Evolutionary conservation across 495 filamentous ascomycete species (phyloP), one percentile per base, ranked within the genome.

Genomic region (Penicillium bovifimosum): DNA sequence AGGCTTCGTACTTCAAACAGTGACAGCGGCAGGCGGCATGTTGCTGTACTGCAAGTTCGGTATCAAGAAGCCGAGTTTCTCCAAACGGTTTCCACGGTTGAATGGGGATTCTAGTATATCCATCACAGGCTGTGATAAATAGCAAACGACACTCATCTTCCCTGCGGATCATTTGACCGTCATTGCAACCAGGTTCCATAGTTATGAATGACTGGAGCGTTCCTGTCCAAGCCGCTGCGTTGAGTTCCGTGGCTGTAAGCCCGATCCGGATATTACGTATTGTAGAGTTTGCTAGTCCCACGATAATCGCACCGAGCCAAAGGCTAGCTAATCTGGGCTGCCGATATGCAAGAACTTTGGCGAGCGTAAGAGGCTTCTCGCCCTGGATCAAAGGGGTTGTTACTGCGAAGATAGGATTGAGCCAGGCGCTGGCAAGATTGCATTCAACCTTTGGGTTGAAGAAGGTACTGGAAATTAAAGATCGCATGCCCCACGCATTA

Each of bases 351-450:
- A 65, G 27, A 1, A 65, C 28, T 17, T 40, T 40, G 18, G 53
- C 58, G 13, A 59, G 18, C 13, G 31, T 40, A n/a, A n/a, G 8
- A 40, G 17, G 17, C 20, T 41, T 27, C 9, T 34, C 14, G 48
- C 28, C 13, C 2, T 55, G 42, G 43, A 31, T 2, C 39, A 47
- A 7, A 61, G 66, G 46, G 39, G 62, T 36, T 17, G 60, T 14
- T 29, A 63, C 24, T 9, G 63, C 59, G 56, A 69, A 65, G 18
- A 58, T 58, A 8, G 66, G 59, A 31, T 65, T 69, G 6, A 66
- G 46, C 67, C 64, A 70, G 13, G 64, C 55, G 54, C 60, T 66
- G 53, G 61, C 62, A 32, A 70, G 56, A 26, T 67, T 67, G 47
- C 64, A 69, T 18, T 60, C 56, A 38, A 67, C 56, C 17, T 61